Base-by-base conservation (phyloP, 1,139 yeast genomes). In the Geotrichum klebahnii region DNA sequence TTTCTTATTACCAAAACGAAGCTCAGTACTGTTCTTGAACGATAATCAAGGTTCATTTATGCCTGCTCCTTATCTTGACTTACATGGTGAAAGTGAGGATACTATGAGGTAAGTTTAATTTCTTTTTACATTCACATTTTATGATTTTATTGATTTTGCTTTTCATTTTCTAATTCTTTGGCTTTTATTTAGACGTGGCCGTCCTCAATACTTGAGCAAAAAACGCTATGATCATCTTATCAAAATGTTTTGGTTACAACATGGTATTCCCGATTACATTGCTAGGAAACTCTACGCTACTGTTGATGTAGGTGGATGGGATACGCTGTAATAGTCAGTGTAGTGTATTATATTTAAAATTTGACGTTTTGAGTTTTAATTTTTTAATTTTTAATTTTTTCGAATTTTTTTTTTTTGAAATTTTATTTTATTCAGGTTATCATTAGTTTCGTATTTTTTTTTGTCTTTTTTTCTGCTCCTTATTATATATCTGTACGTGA, bases 291-390 rank as follows among this genome's bases (percentile, higher is more conserved):
- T 92, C 31, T 97, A 90, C 59, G 80, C 82, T 42, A 80, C 78
- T 5, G 69, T 82, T 33, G 97, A 92, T 67, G 80, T 85, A 32
- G 97, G 97, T 10, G 97, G 97, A 1, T 92, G 98, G 98, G 94
- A 85, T 60, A 87, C 97, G 0, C 71, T 90, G 62, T 90, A 71
- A 63, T 20, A 31, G n/a, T n/a, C n/a, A n/a, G n/a, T n/a, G n/a
- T 31, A 10, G 29, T 17, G 3, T n/a, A 19, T 12, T 23, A 8
- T 36, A 6, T 5, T 4, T 24, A 26, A 22, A 20, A 34, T 16
- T 33, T 34, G 38, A 34, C 32, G 16, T 8, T 8, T 12, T 35
- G n/a, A 4, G 16, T 14, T 4, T 20, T 10, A 31, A 19, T 22
- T 40, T 19, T 24, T 35, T 28, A 24, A 16, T 26, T 39, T 33